Evolutionary conservation across 2,329 filamentous ascomycete genomes (phyloP).

Genomic region (Nakataea oryzae): DNA sequence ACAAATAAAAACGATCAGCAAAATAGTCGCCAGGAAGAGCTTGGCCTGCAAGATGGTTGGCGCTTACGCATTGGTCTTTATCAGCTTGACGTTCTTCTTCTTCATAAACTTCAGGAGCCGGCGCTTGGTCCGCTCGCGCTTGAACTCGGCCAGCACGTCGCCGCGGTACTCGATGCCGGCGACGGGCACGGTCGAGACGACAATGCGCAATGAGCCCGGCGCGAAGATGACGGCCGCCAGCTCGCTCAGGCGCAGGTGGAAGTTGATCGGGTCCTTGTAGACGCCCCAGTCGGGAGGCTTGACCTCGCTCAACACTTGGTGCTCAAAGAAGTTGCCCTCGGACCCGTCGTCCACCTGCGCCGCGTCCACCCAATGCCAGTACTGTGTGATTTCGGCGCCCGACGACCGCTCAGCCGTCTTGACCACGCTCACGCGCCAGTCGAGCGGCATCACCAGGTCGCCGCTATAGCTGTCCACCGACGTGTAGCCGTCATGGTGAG

Average conservation of each 20-base stretch:
- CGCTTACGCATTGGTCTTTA: slow-evolving; percentile 30
- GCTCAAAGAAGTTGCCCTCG: slow-evolving; percentile 31
- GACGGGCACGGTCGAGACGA: slow-evolving; percentile 25
- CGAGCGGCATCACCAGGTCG: slow-evolving; percentile 30
- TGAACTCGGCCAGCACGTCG: slow-evolving; percentile 40
- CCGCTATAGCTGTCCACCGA: slow-evolving; percentile 39
- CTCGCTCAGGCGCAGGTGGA: slow-evolving; percentile 35
- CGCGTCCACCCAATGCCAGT: slow-evolving; percentile 39
- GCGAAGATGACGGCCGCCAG: slow-evolving; percentile 35
- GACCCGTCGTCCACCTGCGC: slow-evolving; percentile 14
- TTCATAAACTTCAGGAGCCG: slow-evolving; percentile 38
- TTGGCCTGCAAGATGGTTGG: not conserved
- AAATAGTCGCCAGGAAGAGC: not conserved
- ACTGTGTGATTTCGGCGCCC: slow-evolving; percentile 38
- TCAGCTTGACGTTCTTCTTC: slow-evolving; percentile 29
- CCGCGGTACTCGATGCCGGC: slow-evolving; percentile 24
- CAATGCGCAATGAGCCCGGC: slow-evolving; percentile 26
- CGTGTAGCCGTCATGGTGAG: slow-evolving; percentile 35
- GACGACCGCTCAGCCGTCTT: slow-evolving; percentile 36
- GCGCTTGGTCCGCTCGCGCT: slow-evolving; percentile 39
- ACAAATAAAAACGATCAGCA: not conserved
- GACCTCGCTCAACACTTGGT: slow-evolving; percentile 40
- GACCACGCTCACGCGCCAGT: slow-evolving; percentile 43
- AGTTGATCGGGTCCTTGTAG: slow-evolving; percentile 39
- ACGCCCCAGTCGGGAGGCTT: slow-evolving; percentile 34